phyloP scores from a whole-genome alignment of 2,329 filamentous ascomycete genomes.

The Alternaria sp. region DNA sequence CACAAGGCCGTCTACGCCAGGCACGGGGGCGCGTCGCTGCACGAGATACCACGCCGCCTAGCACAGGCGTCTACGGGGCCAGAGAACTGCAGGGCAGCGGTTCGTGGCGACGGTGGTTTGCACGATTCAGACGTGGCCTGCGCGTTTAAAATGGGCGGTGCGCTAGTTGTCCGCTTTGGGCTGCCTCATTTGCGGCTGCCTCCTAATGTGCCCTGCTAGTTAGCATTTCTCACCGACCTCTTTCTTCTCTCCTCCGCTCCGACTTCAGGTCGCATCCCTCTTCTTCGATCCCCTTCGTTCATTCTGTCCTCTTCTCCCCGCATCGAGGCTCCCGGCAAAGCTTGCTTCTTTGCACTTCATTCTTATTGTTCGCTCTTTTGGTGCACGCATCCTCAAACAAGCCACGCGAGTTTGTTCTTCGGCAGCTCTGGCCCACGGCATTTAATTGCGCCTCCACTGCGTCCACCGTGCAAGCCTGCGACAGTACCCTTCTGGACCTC shows the following conservation, averaged over 20 bases:
- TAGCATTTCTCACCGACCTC: slow-evolving; percentile 39
- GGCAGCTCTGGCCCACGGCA: slow-evolving; percentile 24
- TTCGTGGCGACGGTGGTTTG: slow-evolving; percentile 19
- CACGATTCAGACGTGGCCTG: slow-evolving; percentile 29
- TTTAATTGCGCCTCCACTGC: slow-evolving; percentile 34
- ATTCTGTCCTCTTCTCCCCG: slow-evolving; percentile 45
- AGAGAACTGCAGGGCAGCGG: slow-evolving; percentile 23
- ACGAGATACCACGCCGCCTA: slow-evolving; percentile 29
- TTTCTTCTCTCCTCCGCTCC: slow-evolving; percentile 33
- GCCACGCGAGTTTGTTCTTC: slow-evolving; percentile 34
- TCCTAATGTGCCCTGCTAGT: slow-evolving; percentile 43
- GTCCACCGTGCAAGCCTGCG: slow-evolving; percentile 25
- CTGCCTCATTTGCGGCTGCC: slow-evolving; percentile 43
- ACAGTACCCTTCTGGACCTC: slow-evolving; percentile 16
- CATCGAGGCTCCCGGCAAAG: slow-evolving; percentile 39
- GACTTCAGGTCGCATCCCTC: slow-evolving; percentile 37
- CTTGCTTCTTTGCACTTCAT: slow-evolving; percentile 45
- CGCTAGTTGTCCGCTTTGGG: slow-evolving; percentile 34
- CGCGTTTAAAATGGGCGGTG: slow-evolving; percentile 38
- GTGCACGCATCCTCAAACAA: slow-evolving; percentile 42
- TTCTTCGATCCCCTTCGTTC: slow-evolving; percentile 44
- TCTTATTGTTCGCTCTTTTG: slow-evolving; percentile 50
- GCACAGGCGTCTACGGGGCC: slow-evolving; percentile 27
- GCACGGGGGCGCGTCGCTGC: slow-evolving; percentile 18
- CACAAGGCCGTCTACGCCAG: slow-evolving; percentile 11